Evolutionary conservation across 805 yeast species (phyloP), one percentile per base, ranked within the genome.

Genomic region (Myxozyma udenii): DNA sequence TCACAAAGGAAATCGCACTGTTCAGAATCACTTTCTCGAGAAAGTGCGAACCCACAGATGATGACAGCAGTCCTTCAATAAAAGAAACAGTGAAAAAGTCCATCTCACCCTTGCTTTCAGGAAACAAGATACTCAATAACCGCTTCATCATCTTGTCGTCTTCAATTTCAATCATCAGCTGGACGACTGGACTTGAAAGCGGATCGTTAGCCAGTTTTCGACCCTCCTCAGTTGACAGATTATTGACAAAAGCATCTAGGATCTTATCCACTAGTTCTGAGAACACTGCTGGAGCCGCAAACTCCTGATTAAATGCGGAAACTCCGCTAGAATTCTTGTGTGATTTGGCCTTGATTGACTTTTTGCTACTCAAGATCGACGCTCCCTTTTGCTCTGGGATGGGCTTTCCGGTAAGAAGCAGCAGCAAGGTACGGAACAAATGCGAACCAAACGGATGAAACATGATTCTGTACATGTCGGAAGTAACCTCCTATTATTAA

Each of bases 31-130:
- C 77, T 18, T 83, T 77, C 67, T 93, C 88, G 24, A 91, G 73
- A 72, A 93, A 91, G 69, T 89, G 97, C 1, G 95, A 85, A 0
- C 98, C 98, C n/a, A 90, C 87, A 1, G 95, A 74, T 64, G 89
- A 96, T 6, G 93, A 80, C 33, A 91, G 70, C 48, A 90, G 73
- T 62, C 85, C 85, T 65, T 89, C 96, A 26, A 90, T 83, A 66
- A 85, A 89, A 0, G 93, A 45, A 7, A 46, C 21, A 1, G 58
- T 46, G 23, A 41, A 22, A 33, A 54, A 54, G 32, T 80, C 44
- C 12, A 44, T 36, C 37, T 50, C 53, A 19, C 48, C 50, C 5
- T 39, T 14, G 14, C 19, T n/a, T 9, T 44, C 14, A 4, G 58
- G 60, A 21, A 58, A 55, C 9, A 58, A 32, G 12, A 48, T 41